A percentile compares a stretch with the other conserved stretches of the same genome.
phyloP scores from a whole-genome alignment of 139 green algal species.

The Volvox africanus region DNA sequence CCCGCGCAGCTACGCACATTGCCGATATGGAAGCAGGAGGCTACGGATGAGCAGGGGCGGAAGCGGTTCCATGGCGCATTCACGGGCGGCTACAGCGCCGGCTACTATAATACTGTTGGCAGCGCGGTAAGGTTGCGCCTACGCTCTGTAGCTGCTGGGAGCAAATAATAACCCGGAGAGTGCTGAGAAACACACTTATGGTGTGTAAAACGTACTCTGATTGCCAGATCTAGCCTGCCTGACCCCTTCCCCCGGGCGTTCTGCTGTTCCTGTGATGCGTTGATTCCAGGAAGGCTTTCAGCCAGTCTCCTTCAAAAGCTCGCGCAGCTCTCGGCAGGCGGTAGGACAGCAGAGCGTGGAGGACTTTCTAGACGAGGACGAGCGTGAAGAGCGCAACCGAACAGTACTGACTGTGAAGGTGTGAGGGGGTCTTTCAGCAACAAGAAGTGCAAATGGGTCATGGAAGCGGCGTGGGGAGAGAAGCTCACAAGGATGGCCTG shows the following conservation, averaged over 20 bases:
- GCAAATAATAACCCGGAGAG: neutral
- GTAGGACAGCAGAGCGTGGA: slow-evolving; percentile 73
- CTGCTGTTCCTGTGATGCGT: too few relatives aligned
- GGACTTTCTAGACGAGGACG: slow-evolving; percentile 97
- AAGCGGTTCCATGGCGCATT: slow-evolving; percentile 95
- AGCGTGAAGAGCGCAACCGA: slow-evolving; percentile 79
- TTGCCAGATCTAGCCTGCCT: neutral
- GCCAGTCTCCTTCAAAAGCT: slow-evolving; percentile 82
- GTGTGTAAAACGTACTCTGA: neutral
- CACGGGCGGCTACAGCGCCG: slow-evolving; percentile 93
- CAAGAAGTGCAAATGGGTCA: too few relatives aligned
- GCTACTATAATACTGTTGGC: slow-evolving; percentile 96
- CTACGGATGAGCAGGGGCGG: slow-evolving; percentile 83
- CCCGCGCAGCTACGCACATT: slow-evolving; percentile 38
- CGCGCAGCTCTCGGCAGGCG: slow-evolving; percentile 53
- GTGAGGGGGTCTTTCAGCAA: neutral
- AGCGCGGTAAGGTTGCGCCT: slow-evolving; percentile 66
- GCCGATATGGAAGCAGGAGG: slow-evolving; percentile 81
- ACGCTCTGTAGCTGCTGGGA: neutral
- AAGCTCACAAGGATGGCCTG: too few relatives aligned
- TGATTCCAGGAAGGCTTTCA: slow-evolving; percentile 82
- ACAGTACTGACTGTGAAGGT: slow-evolving; percentile 62
- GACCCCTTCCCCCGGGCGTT: neutral
- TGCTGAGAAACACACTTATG: too few relatives aligned
- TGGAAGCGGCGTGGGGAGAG: too few relatives aligned